phyloP scores from a whole-genome alignment of 2,329 filamentous ascomycete genomes.

The Claviceps capensis region DNA sequence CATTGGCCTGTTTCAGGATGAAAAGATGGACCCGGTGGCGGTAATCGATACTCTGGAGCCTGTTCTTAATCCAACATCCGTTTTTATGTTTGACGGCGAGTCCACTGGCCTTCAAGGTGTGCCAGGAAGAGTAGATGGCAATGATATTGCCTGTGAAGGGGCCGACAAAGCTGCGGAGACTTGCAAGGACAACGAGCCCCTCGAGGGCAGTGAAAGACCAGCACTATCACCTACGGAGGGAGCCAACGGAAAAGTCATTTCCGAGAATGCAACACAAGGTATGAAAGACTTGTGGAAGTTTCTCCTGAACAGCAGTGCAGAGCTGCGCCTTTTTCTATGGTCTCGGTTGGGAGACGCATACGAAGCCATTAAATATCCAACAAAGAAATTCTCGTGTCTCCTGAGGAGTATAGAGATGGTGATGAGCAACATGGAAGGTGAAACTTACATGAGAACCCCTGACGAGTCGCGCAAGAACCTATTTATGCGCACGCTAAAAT shows the following conservation, averaged over 20 bases:
- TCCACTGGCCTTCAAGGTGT: constrained; percentile 2
- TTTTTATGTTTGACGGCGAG: constrained; percentile 22
- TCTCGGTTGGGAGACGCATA: constrained; percentile 84
- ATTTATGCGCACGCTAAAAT: constrained; percentile 64
- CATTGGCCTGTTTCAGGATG: constrained; percentile 72
- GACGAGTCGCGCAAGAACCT: constrained; percentile 53
- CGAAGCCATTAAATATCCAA: constrained; percentile 65
- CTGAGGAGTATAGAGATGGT: constrained; percentile 78
- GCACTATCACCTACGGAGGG: background rate
- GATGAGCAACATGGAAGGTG: constrained; percentile 44
- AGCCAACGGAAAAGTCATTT: constrained; percentile 25
- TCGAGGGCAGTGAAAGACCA: constrained; percentile 1
- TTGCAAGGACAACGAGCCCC: background rate
- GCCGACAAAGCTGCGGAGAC: background rate
- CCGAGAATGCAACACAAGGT: constrained; percentile 39
- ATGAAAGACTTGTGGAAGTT: constrained; percentile 76
- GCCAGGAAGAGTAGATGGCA: background rate
- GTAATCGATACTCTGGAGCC: constrained; percentile 90
- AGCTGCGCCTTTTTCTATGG: constrained; percentile 80
- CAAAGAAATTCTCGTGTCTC: constrained; percentile 80
- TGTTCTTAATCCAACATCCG: constrained; percentile 62
- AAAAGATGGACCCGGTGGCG: constrained; percentile 64
- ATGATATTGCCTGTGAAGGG: background rate
- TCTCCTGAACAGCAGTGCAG: constrained; percentile 65
- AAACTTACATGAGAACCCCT: constrained; percentile 47